Evolutionary conservation across 345 rosid genomes (phyloP).

Genomic region (Nephelium lappaceum): DNA sequence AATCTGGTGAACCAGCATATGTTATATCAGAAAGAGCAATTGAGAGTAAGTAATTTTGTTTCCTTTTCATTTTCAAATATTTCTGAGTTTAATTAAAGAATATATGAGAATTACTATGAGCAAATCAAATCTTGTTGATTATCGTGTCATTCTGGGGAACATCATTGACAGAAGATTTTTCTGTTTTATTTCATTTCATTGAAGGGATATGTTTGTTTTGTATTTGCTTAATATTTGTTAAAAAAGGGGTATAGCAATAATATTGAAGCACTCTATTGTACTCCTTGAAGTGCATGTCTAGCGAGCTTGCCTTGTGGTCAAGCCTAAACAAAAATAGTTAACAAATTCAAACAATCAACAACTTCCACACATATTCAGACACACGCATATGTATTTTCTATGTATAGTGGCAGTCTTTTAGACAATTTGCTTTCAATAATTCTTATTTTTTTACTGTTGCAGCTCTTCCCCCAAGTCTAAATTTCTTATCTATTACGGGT

Average conservation of each 20-base stretch:
- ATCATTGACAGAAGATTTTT: not conserved
- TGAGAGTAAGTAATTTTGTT: slow-evolving; percentile 63
- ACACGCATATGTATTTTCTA: not conserved
- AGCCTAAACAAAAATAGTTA: no score
- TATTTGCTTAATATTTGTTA: not conserved
- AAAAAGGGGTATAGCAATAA: no score
- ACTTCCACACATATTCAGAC: no score
- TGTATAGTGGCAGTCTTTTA: not conserved
- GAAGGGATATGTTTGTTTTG: not conserved
- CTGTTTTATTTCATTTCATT: not conserved
- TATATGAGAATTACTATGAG: not conserved
- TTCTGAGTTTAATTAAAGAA: not conserved
- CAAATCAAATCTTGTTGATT: not conserved
- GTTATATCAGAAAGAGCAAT: slow-evolving; percentile 70
- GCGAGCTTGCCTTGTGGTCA: not conserved
- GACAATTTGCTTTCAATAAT: slow-evolving; percentile 15
- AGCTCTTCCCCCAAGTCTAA: slow-evolving; percentile 97
- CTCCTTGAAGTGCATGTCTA: not conserved
- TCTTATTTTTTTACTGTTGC: slow-evolving; percentile 35
- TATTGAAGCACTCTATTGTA: not conserved
- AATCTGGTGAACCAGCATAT: slow-evolving; percentile 83
- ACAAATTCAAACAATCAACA: not conserved
- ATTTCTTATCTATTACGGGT: slow-evolving; percentile 91
- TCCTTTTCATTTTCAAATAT: slow-evolving; percentile 6
- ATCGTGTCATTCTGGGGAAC: not conserved